These are phyloP conservation scores for Fabrea salina DNA, from an alignment of 169 alveolate genomes.

Conservation along the genomic window DNA sequence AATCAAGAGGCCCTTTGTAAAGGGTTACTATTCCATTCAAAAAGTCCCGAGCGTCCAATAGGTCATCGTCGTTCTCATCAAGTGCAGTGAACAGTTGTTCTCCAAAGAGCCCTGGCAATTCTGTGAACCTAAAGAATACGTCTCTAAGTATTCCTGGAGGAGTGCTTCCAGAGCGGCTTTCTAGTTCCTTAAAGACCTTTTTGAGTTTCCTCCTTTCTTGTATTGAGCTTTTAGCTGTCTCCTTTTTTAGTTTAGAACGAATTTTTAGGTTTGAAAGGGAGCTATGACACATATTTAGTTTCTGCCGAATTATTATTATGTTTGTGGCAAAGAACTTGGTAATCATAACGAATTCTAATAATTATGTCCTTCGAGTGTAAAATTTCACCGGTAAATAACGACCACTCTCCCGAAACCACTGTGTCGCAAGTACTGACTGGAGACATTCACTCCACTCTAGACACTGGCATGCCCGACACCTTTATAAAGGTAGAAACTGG, in stretches of 20 bases:
- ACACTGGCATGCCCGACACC: too few relatives aligned
- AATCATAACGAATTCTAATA: too few relatives aligned
- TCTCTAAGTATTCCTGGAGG: not conserved
- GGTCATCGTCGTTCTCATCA: not conserved
- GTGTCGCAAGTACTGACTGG: too few relatives aligned
- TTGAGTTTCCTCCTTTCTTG: constrained; percentile 8
- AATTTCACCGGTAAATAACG: too few relatives aligned
- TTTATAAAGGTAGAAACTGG: too few relatives aligned
- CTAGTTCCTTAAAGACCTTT: constrained; percentile 7
- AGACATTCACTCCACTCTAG: too few relatives aligned
- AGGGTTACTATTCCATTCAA: not conserved
- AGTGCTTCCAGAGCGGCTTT: not conserved
- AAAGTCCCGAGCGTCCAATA: not conserved
- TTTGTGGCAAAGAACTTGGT: too few relatives aligned
- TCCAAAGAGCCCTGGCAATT: not conserved
- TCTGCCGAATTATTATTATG: too few relatives aligned
- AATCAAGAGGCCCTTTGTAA: not conserved
- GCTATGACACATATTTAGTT: not conserved
- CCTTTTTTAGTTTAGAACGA: not conserved
- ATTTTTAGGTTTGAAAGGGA: not conserved
- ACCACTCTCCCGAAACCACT: too few relatives aligned
- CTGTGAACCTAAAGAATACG: not conserved
- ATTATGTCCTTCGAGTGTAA: too few relatives aligned
- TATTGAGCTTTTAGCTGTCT: not conserved
- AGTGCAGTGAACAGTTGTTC: not conserved